Evolutionary conservation across 116 monocot species (phyloP), one percentile per base, ranked within the genome.

Genomic region (Papilionanthe hybrid): DNA sequence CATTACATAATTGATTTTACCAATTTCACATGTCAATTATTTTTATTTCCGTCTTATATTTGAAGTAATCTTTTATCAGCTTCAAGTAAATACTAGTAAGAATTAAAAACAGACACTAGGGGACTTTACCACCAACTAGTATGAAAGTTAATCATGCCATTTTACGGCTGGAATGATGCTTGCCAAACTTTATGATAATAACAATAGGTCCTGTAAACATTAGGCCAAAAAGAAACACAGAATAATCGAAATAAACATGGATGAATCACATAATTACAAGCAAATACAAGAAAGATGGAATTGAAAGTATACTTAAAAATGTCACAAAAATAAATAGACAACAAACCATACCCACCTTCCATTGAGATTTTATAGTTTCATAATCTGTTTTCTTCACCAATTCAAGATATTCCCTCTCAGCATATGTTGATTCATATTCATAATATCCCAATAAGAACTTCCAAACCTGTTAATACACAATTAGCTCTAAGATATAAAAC

Each of bases 351-450:
- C 43, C 43, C 20, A 75, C 75, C 75, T 49, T 75, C 75, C 75
- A 75, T 27, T 75, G 75, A 75, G 75, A 75, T 42, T 75, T 75
- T 50, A 75, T 27, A 48, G 50, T 75, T 75, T 49, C 75, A 75
- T 75, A 75, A 25, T 75, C 75, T 75, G 27, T 4, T 75, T 75
- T 75, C 50, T 15, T 75, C 25, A 50, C 27, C 27, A 42, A 75
- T 75, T 75, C 49, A 75, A 48, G 48, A 75, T 48, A 75, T 49
- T 75, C 75, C 49, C 75, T 75, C 49, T 75, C 75, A 75, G 75
- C 75, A 75, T 75, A 75, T 47, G 75, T 75, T 7, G 75, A 75
- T 25, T 50, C 75, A 75, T 49, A 75, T n/a, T 75, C 75, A 49
- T 49, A 75, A 50, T 42, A 49, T 75, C 75, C 75, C 75, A 75